Percentiles rank a stretch among this genome's conserved stretches.
phyloP scores from a whole-genome alignment of 352 stramenopile genomes.

The Lagenidium sp. region DNA sequence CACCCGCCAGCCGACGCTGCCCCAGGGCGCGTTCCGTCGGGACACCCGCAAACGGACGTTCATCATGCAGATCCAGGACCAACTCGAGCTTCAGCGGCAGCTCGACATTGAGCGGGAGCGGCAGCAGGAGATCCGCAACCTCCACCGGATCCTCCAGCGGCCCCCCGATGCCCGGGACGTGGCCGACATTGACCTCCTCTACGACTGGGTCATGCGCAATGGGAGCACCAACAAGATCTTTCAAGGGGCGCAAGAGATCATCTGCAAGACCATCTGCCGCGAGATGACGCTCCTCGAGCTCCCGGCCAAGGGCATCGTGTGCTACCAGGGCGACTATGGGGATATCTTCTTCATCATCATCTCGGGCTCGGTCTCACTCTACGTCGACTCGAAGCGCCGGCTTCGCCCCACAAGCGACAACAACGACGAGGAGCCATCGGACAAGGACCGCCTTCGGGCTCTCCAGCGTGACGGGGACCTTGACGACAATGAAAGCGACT shows the following conservation, averaged over 20 bases:
- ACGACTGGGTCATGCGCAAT: conserved; percentile 75
- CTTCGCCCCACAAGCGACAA: conserved; percentile 6
- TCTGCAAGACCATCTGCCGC: conserved; percentile 84
- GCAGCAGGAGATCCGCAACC: conserved; percentile 31
- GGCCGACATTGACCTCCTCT: conserved; percentile 61
- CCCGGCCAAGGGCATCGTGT: conserved; percentile 49
- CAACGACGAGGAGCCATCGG: not conserved
- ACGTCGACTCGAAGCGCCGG: conserved; percentile 55
- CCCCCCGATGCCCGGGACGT: conserved; percentile 30
- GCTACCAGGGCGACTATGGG: conserved; percentile 77
- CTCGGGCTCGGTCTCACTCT: conserved; percentile 62
- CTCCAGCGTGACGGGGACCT: conserved; percentile 14
- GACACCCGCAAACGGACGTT: no score
- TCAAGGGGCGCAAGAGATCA: conserved; percentile 73
- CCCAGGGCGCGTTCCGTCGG: no score
- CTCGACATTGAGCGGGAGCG: conserved; percentile 32
- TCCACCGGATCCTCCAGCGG: conserved; percentile 46
- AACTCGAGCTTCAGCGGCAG: conserved; percentile 33
- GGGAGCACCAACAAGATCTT: conserved; percentile 81
- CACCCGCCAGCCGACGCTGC: conserved; percentile 1
- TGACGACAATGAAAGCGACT: not conserved
- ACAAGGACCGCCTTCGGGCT: not conserved
- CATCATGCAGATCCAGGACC: conserved; percentile 46
- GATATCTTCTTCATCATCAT: conserved; percentile 81
- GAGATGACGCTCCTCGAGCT: conserved; percentile 78